Evolutionary conservation across 2,329 filamentous ascomycete genomes (phyloP), one percentile per base, ranked within the genome.

Genomic region (Aspergillus novofumigatus): DNA sequence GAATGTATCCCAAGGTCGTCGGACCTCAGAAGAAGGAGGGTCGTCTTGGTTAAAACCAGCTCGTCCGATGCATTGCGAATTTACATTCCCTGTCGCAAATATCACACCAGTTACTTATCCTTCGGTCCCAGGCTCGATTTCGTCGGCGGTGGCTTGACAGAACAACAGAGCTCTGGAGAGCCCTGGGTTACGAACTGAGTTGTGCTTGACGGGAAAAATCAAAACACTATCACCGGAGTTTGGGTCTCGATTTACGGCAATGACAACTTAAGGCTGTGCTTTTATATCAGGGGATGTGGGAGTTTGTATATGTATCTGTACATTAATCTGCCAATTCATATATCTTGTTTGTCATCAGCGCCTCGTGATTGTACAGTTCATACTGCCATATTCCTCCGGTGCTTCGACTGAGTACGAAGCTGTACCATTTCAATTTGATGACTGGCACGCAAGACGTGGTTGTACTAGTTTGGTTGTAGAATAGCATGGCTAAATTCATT

Each of bases 1-100:
- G 94, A 68, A 84, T 90, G 79, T 89, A 88, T 67, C 85, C 86
- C 14, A 85, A 87, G 72, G 80, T 95, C 80, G 83, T 87, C 77
- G 83, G 88, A 69, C 82, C 86, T 63, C 79, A 86, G 83, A 84
- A 92, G 76, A 82, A 81, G 74, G 84, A 87, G 66, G 69, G 72
- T 56, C 65, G 68, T 52, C 63, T 75, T 60, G 71, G 71, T 56
- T 76, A 69, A 62, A 62, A 62, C 8, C 11, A 32, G 35, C 42
- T 55, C 49, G 49, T 57, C 44, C 29, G 20, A 23, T 10, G 10
- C n/a, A 45, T 53, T 29, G 20, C 7, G 38, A 21, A 21, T 26
- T n/a, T 23, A 14, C 51, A 47, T 42, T 49, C 44, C 35, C 23
- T 42, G 47, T 57, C 35, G 17, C 28, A 48, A 47, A 51, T 32